A percentile compares a stretch with the other conserved stretches of the same genome.
phyloP scores from a whole-genome alignment of 2,329 filamentous ascomycete genomes.

The Aureobasidium subglaciale region DNA sequence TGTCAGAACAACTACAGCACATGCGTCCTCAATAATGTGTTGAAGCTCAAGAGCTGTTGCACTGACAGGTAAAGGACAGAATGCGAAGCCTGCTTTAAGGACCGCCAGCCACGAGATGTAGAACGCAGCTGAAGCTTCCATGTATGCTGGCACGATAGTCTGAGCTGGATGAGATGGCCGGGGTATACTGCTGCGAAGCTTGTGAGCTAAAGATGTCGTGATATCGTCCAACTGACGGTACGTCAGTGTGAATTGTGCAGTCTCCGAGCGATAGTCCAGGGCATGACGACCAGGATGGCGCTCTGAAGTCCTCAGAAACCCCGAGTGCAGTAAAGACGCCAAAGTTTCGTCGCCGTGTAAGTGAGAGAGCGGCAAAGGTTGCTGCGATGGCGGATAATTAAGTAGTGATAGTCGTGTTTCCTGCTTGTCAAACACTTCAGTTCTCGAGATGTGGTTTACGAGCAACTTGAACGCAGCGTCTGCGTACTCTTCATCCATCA shows the following conservation, averaged over 20 bases:
- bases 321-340: neutral
- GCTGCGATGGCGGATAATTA: neutral
- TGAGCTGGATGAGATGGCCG: neutral
- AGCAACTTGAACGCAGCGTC: neutral
- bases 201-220: neutral
- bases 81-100: neutral
- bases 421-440: neutral
- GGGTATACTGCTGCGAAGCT: neutral
- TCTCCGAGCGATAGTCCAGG: neutral
- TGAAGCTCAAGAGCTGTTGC: neutral
- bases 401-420: neutral
- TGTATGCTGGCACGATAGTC: neutral
- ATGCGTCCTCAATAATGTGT: neutral
- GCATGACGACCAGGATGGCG: neutral
- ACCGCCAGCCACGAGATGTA: neutral
- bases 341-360: neutral
- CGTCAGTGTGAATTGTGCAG: neutral
- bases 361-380: neutral
- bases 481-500: neutral
- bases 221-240: neutral
- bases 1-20: neutral
- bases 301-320: neutral
- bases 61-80: neutral
- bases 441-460: neutral
- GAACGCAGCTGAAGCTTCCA: neutral